phyloP scores from a whole-genome alignment of 2,329 filamentous ascomycete species.

The Paramyrothecium sp. region DNA sequence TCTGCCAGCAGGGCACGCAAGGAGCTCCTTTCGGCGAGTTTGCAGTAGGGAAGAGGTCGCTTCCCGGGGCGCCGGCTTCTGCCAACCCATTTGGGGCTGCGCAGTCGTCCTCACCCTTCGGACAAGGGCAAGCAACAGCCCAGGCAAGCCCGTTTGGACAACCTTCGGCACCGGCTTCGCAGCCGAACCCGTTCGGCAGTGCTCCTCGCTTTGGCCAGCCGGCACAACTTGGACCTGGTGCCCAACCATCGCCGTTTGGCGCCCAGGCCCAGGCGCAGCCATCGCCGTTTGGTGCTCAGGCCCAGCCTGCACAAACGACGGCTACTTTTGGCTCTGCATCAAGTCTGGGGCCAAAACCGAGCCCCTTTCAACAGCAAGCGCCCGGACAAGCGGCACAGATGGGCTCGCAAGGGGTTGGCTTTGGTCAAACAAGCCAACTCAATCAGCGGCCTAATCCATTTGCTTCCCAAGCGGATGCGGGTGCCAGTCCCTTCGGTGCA shows the following conservation, averaged over 20 bases:
- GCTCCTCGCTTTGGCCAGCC: slow-evolving; percentile 37
- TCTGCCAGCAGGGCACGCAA: slow-evolving; percentile 48
- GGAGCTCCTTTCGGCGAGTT: slow-evolving; percentile 46
- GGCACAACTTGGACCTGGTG: slow-evolving; percentile 29
- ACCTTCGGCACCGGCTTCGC: slow-evolving; percentile 30
- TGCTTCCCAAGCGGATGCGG: slow-evolving; percentile 14
- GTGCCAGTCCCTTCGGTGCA: slow-evolving; percentile 9
- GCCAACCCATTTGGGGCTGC: slow-evolving; percentile 41
- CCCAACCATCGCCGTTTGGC: slow-evolving; percentile 39
- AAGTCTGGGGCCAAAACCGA: slow-evolving; percentile 27
- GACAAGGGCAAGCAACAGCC: slow-evolving; percentile 25
- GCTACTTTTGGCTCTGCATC: slow-evolving; percentile 41
- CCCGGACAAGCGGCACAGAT: slow-evolving; percentile 34
- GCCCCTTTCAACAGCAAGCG: slow-evolving; percentile 30
- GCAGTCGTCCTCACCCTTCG: slow-evolving; percentile 25
- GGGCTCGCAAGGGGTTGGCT: slow-evolving; percentile 14
- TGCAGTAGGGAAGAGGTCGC: slow-evolving; percentile 32
- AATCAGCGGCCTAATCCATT: slow-evolving; percentile 40
- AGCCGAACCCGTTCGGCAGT: slow-evolving; percentile 25
- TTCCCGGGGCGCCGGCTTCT: slow-evolving; percentile 20
- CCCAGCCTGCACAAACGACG: slow-evolving; percentile 24
- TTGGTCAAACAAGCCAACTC: slow-evolving; percentile 34
- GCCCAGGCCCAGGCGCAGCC: slow-evolving; percentile 39
- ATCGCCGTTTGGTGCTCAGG: slow-evolving; percentile 37
- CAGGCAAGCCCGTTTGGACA: slow-evolving; percentile 31